Percentiles rank a stretch among this genome's conserved stretches.
phyloP scores from a whole-genome alignment of 306 rosid genomes.

The Trichosanthes cucumerina region DNA sequence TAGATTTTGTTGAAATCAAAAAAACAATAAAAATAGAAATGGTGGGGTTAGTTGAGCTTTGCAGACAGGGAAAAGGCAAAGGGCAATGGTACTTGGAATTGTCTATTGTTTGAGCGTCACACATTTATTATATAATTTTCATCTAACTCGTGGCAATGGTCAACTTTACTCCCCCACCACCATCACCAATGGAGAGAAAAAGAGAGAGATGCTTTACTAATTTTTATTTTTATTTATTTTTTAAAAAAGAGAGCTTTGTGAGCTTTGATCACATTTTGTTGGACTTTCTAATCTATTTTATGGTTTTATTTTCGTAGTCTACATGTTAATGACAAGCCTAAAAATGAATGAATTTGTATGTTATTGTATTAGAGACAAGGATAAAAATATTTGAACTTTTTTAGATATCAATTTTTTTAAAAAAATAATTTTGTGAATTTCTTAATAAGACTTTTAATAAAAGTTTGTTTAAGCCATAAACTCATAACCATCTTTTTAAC shows the following conservation, averaged over 20 bases:
- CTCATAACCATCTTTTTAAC: too few species aligned
- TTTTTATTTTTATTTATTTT: too few species aligned
- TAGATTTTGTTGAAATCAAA: too few species aligned
- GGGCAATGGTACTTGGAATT: not conserved
- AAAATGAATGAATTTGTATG: not conserved
- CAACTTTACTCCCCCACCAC: slow-evolving; percentile 6
- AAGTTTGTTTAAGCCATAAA: too few species aligned
- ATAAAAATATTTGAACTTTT: too few species aligned
- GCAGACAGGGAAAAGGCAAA: slow-evolving; percentile 1
- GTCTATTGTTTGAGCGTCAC: not conserved
- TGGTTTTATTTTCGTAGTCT: not conserved
- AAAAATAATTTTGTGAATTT: too few species aligned
- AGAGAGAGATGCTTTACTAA: not conserved
- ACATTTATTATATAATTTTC: not conserved
- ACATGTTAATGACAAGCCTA: not conserved
- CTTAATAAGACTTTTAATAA: too few species aligned
- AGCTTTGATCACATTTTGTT: not conserved
- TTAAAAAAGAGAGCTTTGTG: not conserved
- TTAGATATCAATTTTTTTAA: not conserved
- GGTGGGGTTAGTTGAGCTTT: not conserved
- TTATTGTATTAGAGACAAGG: too few species aligned
- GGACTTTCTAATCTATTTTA: not conserved
- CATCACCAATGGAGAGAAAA: not conserved
- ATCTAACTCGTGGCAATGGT: not conserved
- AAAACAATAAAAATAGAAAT: too few species aligned